Evolutionary conservation across 345 rosid genomes (phyloP), one percentile per base, ranked within the genome.

Genomic region (Stellera chamaejasme): DNA sequence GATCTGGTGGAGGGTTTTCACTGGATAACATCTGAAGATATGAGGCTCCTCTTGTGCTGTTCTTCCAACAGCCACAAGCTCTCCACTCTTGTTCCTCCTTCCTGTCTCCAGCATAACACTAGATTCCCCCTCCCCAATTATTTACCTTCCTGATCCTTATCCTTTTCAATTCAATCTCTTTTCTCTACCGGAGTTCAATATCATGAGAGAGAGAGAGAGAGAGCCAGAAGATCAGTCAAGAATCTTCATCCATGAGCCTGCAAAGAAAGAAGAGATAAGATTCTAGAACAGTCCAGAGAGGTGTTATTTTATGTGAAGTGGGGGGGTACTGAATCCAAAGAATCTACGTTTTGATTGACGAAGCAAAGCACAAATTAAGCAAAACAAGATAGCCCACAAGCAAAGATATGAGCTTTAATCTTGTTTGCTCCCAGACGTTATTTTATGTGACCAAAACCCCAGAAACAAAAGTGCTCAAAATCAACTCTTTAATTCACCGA

Each of bases 1-100:
- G 91, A 81, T 82, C 86, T 68, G 84, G 61, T 76, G 83, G 84
- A 73, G 77, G 75, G 66, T 76, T 79, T 74, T 80, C 86, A 78
- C 74, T 59, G 82, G 77, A 82, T 82, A 83, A 83, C 90, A 88
- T 85, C 88, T 87, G 97, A 85, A 59, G 92, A 63, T 67, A 78
- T 76, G 69, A 81, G 72, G 66, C 77, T 64, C 74, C 69, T 77
- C 79, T 77, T 80, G 87, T 71, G 85, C 78, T 76, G 82, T 76
- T 77, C 55, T 51, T 60, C 62, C 47, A 76, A 82, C 86, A 85
- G 82, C 71, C 84, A 73, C 85, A 72, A 82, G 84, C 70, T 60
- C 68, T 41, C 79, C 61, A 58, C 70, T 15, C 51, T 77, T 54
- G 65, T 63, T 69, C 67, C 64, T 56, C 25, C 69, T 59, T 49